Conservation (phyloP, 2,329 filamentous ascomycete genomes). For the Epichloe baconii region DNA sequence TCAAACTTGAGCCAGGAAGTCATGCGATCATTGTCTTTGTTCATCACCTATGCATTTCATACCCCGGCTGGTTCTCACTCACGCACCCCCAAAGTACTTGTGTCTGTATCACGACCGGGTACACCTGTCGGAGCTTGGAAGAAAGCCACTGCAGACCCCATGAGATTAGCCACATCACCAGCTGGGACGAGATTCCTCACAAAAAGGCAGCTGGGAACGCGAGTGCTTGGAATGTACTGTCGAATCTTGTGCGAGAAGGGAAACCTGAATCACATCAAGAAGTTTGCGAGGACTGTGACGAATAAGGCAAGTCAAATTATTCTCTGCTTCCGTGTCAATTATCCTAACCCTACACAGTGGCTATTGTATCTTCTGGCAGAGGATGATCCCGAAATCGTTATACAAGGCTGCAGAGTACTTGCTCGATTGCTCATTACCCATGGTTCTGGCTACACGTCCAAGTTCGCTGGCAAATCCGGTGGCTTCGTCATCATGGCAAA, state of each 20-base stretch:
- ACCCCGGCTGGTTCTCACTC: slow-evolving; percentile 33
- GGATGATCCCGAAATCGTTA: slow-evolving; percentile 68
- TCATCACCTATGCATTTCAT: slow-evolving; percentile 86
- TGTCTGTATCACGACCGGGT: slow-evolving; percentile 25
- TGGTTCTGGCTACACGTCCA: slow-evolving; percentile 66
- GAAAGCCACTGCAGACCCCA: slow-evolving; percentile 24
- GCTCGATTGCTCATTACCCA: slow-evolving; percentile 73
- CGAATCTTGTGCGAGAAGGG: slow-evolving; percentile 63
- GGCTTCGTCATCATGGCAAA: slow-evolving; percentile 80
- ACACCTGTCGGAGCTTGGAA: slow-evolving; percentile 26
- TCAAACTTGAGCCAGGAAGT: slow-evolving; percentile 75
- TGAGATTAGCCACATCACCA: slow-evolving; percentile 16
- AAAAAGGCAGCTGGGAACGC: slow-evolving; percentile 59
- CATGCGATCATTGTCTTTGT: slow-evolving; percentile 75
- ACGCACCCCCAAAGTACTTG: slow-evolving; percentile 36
- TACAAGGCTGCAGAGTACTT: slow-evolving; percentile 70
- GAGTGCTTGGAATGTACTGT: slow-evolving; percentile 65
- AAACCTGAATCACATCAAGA: slow-evolving; percentile 57
- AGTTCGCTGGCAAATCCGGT: slow-evolving; percentile 71
- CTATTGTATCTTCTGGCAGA: slow-evolving; percentile 82
- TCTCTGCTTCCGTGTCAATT: too few relatives aligned
- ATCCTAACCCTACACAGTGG: slow-evolving; percentile 45
- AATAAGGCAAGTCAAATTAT: slow-evolving; percentile 54
- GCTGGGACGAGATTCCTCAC: slow-evolving; percentile 30
- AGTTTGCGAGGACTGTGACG: slow-evolving; percentile 87